phyloP scores from a whole-genome alignment of 148 eudicot genomes.

The Cornus controversa region DNA sequence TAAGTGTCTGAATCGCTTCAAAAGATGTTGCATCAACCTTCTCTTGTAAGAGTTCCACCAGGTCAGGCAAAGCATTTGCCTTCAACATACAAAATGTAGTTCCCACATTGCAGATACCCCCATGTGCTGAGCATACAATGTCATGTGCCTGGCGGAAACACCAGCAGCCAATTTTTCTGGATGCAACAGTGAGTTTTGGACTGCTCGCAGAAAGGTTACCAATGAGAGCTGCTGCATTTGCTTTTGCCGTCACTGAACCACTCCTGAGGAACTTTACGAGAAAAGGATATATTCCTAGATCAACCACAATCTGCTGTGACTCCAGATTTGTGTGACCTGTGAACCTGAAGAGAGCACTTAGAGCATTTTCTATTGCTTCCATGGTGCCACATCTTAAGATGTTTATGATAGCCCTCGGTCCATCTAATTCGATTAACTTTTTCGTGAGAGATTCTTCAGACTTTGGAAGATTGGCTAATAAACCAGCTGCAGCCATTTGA shows the following conservation, averaged over 20 bases:
- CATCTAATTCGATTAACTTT: constrained; percentile 36
- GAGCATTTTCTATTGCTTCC: constrained; percentile 43
- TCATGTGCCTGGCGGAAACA: constrained; percentile 10
- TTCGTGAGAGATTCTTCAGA: constrained; percentile 33
- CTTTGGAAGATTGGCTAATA: constrained; percentile 46
- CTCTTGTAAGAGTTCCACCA: constrained; percentile 27
- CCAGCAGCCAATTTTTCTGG: constrained; percentile 11
- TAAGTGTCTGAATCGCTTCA: constrained; percentile 42
- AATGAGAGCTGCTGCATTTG: constrained; percentile 42
- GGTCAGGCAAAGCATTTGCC: constrained; percentile 33
- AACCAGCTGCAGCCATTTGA: constrained; percentile 47
- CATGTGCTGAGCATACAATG: constrained; percentile 28
- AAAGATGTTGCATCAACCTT: constrained; percentile 27
- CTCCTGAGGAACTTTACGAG: constrained; percentile 25
- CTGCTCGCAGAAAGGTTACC: constrained; percentile 40
- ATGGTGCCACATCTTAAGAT: constrained; percentile 26
- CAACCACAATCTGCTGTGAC: constrained; percentile 31
- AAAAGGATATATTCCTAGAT: constrained; percentile 28
- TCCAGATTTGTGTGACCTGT: constrained; percentile 34
- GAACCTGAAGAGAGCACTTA: constrained; percentile 43
- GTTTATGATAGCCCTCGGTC: constrained; percentile 29
- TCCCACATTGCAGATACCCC: constrained; percentile 29
- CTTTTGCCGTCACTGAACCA: constrained; percentile 32
- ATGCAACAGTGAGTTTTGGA: constrained; percentile 19
- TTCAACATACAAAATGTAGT: constrained; percentile 37